These are phyloP conservation scores for Candida vartiovaarae DNA, from an alignment of 805 yeast genomes.

Conservation along the genomic window DNA sequence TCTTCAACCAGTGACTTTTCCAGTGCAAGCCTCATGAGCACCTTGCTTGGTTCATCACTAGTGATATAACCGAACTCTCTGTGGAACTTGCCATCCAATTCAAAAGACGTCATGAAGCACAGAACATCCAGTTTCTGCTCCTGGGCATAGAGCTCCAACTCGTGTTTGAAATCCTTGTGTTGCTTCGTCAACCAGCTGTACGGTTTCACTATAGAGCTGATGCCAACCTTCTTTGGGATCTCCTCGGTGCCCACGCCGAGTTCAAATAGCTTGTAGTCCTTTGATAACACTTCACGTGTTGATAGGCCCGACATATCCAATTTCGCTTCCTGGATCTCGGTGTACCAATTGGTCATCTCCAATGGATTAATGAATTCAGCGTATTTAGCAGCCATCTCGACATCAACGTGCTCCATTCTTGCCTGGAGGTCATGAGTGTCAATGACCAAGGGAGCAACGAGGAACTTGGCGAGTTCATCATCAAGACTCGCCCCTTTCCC, in stretches of 20 bases:
- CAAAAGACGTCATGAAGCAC: conserved; percentile 12
- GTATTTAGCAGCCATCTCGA: conserved; percentile 35
- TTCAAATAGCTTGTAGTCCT: conserved; percentile 77
- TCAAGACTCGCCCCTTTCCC: conserved; percentile 12
- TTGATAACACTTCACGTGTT: conserved; percentile 56
- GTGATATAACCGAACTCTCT: conserved; percentile 9
- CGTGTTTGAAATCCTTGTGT: conserved; percentile 21
- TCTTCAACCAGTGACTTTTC: conserved; percentile 11
- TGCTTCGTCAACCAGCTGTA: conserved; percentile 33
- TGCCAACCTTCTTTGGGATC: conserved; percentile 45
- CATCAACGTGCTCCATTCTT: conserved; percentile 59
- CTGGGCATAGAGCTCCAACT: conserved; percentile 10
- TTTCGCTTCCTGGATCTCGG: conserved; percentile 42
- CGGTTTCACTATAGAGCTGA: conserved; percentile 67
- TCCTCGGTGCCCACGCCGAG: conserved; percentile 26
- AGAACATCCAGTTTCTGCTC: conserved; percentile 7
- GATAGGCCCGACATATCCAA: conserved; percentile 55
- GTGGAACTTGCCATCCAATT: conserved; percentile 3
- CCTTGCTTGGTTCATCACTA: conserved; percentile 8
- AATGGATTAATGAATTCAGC: conserved; percentile 3
- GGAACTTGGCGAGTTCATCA: conserved; percentile 26
- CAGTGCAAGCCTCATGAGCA: conserved; percentile 14
- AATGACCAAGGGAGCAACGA: conserved; percentile 61
- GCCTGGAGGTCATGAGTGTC: conserved; percentile 68
- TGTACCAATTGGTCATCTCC: conserved; percentile 20